Percentiles rank a stretch among this genome's conserved stretches.
Conservation (phyloP, 768 basidiomycete species). For the Coprinopsis strossmayeri region DNA sequence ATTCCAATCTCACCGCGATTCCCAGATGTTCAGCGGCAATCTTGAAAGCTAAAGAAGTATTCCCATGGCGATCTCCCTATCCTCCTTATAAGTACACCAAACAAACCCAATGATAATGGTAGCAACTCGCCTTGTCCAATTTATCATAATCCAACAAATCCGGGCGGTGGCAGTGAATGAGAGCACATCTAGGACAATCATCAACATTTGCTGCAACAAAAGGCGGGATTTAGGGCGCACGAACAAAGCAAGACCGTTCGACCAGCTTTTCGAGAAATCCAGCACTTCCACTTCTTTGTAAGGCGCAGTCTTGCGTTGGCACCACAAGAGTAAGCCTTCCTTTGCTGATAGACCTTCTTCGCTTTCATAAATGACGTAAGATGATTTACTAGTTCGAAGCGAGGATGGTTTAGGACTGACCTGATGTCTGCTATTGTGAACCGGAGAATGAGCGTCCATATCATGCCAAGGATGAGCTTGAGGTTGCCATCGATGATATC, state of each 20-base stretch:
- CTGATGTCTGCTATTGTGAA: conserved; percentile 99
- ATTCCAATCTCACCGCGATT: conserved; percentile 65
- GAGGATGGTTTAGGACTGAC: conserved; percentile 36
- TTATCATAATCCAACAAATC: conserved; percentile 88
- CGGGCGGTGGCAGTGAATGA: conserved; percentile 96
- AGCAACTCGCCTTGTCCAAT: conserved; percentile 64
- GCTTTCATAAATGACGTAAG: conserved; percentile 33
- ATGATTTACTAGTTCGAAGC: conserved; percentile 2
- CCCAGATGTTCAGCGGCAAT: conserved; percentile 84
- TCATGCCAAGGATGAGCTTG: conserved; percentile 98
- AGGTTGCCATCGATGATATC: conserved; percentile 99
- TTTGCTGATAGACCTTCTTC: conserved; percentile 99
- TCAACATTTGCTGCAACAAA: conserved; percentile 7
- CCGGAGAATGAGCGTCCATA: conserved; percentile 95
- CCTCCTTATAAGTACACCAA: neutral
- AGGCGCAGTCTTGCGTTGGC: conserved; percentile 89
- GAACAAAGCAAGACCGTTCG: conserved; percentile 91
- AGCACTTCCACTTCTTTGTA: conserved; percentile 92
- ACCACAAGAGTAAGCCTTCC: conserved; percentile 96
- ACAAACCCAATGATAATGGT: neutral
- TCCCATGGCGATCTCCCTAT: conserved; percentile 74
- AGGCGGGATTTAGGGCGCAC: conserved; percentile 24
- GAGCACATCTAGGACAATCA: conserved; percentile 64
- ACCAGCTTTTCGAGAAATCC: conserved; percentile 91
- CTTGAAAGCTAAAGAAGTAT: conserved; percentile 82